phyloP scores from a whole-genome alignment of 352 stramenopile species.

The Globisporangium apiculatum region DNA sequence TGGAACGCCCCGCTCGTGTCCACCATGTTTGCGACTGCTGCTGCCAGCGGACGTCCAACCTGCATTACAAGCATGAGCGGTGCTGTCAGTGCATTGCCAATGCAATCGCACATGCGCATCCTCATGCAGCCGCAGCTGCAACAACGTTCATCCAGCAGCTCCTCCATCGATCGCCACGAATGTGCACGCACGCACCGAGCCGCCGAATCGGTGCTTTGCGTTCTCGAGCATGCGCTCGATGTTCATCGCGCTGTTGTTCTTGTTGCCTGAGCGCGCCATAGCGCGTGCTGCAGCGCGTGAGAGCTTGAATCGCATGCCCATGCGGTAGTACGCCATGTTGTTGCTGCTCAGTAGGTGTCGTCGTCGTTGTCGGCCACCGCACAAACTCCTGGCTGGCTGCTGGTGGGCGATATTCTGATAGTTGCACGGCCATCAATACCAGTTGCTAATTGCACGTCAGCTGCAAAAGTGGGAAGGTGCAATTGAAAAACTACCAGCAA shows the following conservation, averaged over 20 bases:
- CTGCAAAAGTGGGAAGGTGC: too few relatives aligned
- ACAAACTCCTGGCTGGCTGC: background rate
- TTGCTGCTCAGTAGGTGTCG: constrained; percentile 4
- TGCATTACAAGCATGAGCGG: constrained; percentile 10
- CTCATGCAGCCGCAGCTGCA: too few relatives aligned
- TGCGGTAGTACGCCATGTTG: constrained; percentile 66
- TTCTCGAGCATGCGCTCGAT: constrained; percentile 61
- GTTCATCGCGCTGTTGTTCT: constrained; percentile 32
- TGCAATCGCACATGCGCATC: background rate
- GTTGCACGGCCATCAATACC: background rate
- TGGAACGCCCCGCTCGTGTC: constrained; percentile 54
- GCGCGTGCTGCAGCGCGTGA: constrained; percentile 53
- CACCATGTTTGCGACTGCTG: constrained; percentile 35
- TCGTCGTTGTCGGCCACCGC: background rate
- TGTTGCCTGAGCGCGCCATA: constrained; percentile 47
- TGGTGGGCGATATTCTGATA: background rate
- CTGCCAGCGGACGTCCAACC: constrained; percentile 42
- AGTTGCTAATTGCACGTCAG: background rate
- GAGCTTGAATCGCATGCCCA: constrained; percentile 53
- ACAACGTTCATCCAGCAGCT: too few relatives aligned
- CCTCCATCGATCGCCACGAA: too few relatives aligned
- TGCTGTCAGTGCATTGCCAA: background rate
- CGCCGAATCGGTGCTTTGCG: constrained; percentile 57
- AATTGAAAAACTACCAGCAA: too few relatives aligned
- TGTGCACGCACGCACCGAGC: constrained; percentile 30